Percentiles rank a stretch among this genome's conserved stretches.
Evolutionary conservation across 208 protist species (phyloP).

Genomic region (Paratrypanosoma confusum): DNA sequence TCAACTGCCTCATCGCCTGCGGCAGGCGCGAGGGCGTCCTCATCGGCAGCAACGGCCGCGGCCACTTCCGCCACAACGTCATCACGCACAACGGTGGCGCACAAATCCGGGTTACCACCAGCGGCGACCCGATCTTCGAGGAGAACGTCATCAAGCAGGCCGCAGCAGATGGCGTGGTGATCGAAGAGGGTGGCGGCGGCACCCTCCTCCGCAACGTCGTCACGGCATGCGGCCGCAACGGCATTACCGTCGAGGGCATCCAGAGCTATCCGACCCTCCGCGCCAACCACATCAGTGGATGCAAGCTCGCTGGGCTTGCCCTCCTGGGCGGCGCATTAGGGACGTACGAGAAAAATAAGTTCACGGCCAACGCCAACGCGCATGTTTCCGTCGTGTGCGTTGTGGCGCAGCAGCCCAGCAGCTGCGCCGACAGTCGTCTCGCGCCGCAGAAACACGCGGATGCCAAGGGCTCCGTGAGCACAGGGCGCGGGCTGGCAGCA

Average conservation of each 20-base stretch:
- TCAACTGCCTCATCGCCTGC: conserved; percentile 6
- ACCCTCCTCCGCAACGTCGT: conserved; percentile 17
- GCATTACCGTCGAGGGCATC: conserved; percentile 12
- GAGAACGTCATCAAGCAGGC: conserved; percentile 24
- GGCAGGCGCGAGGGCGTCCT: conserved; percentile 14
- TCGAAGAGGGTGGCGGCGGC: conserved; percentile 21
- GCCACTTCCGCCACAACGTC: conserved; percentile 16
- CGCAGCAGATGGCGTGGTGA: conserved; percentile 15
- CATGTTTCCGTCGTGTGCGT: conserved; percentile 9
- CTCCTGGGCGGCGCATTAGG: conserved; percentile 10
- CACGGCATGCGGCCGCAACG: conserved; percentile 9
- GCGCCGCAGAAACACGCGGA: neutral
- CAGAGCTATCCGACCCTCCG: conserved; percentile 12
- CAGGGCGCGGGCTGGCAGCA: neutral
- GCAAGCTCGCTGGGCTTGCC: conserved; percentile 13
- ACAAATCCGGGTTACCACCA: conserved; percentile 12
- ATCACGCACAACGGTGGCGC: conserved; percentile 12
- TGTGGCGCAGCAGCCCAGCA: neutral
- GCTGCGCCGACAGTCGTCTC: neutral
- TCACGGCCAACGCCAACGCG: conserved; percentile 9
- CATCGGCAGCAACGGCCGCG: conserved; percentile 9
- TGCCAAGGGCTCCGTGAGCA: neutral
- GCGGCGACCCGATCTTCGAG: conserved; percentile 20
- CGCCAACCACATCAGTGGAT: conserved; percentile 18
- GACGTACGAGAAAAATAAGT: conserved; percentile 29